Evolutionary conservation across 352 stramenopile genomes (phyloP), one percentile per base, ranked within the genome.

Genomic region (Pythium phragmitis): DNA sequence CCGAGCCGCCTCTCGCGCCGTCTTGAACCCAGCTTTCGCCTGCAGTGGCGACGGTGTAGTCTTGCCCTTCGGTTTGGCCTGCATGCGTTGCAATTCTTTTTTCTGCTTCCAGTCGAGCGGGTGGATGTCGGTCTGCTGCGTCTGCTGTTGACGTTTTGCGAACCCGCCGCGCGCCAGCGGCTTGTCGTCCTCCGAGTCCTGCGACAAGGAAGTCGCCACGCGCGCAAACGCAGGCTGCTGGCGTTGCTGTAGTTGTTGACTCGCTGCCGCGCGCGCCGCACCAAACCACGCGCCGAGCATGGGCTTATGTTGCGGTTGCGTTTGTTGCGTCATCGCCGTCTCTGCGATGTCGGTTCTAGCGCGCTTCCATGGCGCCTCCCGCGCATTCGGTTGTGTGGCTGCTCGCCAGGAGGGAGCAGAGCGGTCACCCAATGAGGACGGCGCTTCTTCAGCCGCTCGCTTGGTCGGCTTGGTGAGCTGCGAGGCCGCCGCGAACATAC

Each of bases 241-340:
- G 3, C 17, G 42, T 17, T 48, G 13, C 42, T 12, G 12, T 48
- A 26, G 23, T 17, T 34, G 48, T 21, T 36, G 48, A 50, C 17
- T 50, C 7, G 43, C 17, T 4, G 30, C 51, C 8, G 53, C 36
- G 7, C 37, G 36, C 9, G 36, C 39, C 6, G 53, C 56, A 21
- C 56, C 56, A 36, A 62, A 62, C 56, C 56, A 62, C 34, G 56
- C 56, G 42, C 56, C 56, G 37, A 62, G 56, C 56, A 54, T 62
- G n/a, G 56, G 41, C 43, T 52, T 41, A 12, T 62, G 43, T 21
- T 23, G 43, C n/a, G 7, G 26, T 3, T 26, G 11, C 9, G 9
- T 23, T 14, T 26, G 28, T 23, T 62, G 56, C 42, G 41, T 52
- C 30, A 30, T 53, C 3, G 26, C 9, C 28, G 30, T 43, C 42